Conservation (phyloP, 140 eudicot genomes). For the Ambrosia hybrid region DNA sequence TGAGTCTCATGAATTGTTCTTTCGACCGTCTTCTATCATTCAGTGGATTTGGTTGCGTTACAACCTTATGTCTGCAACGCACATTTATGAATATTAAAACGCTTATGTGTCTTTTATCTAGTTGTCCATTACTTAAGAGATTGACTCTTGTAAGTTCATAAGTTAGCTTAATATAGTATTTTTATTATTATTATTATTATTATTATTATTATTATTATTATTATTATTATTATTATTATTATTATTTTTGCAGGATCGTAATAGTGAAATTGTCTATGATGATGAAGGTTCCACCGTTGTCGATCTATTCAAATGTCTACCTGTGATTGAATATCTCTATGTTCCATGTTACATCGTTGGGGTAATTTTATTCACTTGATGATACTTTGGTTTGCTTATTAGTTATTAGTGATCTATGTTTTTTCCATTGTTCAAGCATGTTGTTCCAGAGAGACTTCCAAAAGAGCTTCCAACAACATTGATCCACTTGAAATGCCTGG, state of each 20-base stretch:
- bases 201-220: too few species aligned
- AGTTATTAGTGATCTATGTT: not conserved
- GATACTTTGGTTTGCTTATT: not conserved
- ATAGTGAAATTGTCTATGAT: not conserved
- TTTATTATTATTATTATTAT: too few species aligned
- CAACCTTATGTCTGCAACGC: slow-evolving; percentile 14
- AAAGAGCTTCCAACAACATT: slow-evolving; percentile 1
- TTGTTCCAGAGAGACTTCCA: slow-evolving; percentile 1
- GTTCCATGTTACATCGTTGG: not conserved
- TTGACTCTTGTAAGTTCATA: not conserved
- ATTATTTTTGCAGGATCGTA: not conserved
- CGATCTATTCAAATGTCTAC: slow-evolving; percentile 7
- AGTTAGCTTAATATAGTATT: not conserved
- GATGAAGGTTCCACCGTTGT: not conserved
- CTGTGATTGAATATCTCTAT: slow-evolving; percentile 12
- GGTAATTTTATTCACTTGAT: slow-evolving; percentile 13
- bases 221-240: too few species aligned
- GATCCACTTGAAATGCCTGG: not conserved
- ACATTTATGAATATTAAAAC: not conserved
- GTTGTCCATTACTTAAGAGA: slow-evolving; percentile 22
- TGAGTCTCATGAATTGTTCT: not conserved
- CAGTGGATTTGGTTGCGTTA: slow-evolving; percentile 4
- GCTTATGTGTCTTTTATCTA: slow-evolving; percentile 28
- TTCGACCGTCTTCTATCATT: not conserved
- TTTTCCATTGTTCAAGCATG: not conserved